Conservation (phyloP, 2,329 filamentous ascomycete species). For the Aspergillus tamarii region DNA sequence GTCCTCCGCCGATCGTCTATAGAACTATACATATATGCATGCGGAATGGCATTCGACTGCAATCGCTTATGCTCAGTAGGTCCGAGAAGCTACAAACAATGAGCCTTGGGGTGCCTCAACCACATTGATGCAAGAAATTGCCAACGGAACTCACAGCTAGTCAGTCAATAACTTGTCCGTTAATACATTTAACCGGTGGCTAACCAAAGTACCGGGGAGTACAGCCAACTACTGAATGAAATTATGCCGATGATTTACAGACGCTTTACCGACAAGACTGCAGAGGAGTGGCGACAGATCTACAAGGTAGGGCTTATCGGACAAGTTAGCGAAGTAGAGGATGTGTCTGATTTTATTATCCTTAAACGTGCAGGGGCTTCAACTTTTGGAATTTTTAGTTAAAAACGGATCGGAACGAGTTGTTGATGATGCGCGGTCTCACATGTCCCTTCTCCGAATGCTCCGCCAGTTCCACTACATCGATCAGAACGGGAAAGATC, state of each 20-base stretch:
- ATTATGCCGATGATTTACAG: constrained; percentile 99
- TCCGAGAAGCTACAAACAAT: constrained; percentile 98
- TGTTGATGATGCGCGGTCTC: constrained; percentile 93
- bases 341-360: background rate
- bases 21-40: background rate
- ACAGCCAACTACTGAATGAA: constrained; percentile 91
- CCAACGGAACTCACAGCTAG: constrained; percentile 98
- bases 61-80: constrained; percentile 54
- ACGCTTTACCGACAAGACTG: constrained; percentile 96
- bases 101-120: constrained; percentile 92
- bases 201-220: constrained; percentile 16
- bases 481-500: constrained; percentile 93
- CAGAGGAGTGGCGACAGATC: constrained; percentile 98
- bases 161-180: constrained; percentile 53
- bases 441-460: constrained; percentile 96
- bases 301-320: constrained; percentile 73
- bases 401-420: constrained; percentile 98
- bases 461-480: constrained; percentile 98
- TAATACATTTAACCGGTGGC: constrained; percentile 9
- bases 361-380: constrained; percentile 61
- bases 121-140: constrained; percentile 94
- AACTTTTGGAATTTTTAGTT: constrained; percentile 94
- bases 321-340: background rate
- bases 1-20: constrained; percentile 10
- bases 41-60: background rate